Base-by-base conservation (phyloP, 257 asterid species). In the Nicotiana sylvestris region DNA sequence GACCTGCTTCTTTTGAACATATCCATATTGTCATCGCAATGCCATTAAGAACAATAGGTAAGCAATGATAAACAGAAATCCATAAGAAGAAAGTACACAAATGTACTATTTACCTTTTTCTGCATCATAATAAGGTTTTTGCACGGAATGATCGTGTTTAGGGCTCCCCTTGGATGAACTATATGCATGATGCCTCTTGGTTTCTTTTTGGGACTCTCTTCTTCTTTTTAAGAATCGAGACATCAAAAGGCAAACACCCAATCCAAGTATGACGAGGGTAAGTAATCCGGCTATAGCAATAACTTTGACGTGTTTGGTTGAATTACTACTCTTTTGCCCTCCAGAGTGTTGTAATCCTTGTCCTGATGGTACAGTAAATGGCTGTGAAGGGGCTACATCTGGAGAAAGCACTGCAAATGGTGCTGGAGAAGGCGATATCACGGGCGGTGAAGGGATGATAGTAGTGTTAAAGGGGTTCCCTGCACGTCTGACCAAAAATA, bases 401-500 rank as follows among this genome's bases (percentile, higher is more conserved):
- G 95, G 96, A 81, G 93, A 86, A 69, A 90, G 90, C 29, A 90
- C 89, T 62, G 81, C 83, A 12, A 86, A 81, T 46, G 99, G 93
- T 51, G 89, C 65, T 35, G 86, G 85, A 49, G 83, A 69, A 79
- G 96, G 95, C 72, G 95, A 46, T 5, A 86, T 49, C 29, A 85
- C 83, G 10, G 97, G 98, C 39, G 98, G 96, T 81, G 99, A 89
- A 53, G 97, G 93, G 72, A 92, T 76, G 46, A 90, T 32, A 16
- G 95, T 92, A 33, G 97, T 96, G 90, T 96, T 96, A 77, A 96
- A 96, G 69, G 99, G 99, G 78, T 96, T 96, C 65, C 98, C 98
- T 58, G 82, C 88, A 85, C 91, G 88, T 85, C 99, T 96, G 92
- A 85, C 85, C 46, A 72, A 82, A 87, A 70, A 43, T 30, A 77